Evolutionary conservation across 352 stramenopile species (phyloP).

Genomic region (Pythium scleroteichum): DNA sequence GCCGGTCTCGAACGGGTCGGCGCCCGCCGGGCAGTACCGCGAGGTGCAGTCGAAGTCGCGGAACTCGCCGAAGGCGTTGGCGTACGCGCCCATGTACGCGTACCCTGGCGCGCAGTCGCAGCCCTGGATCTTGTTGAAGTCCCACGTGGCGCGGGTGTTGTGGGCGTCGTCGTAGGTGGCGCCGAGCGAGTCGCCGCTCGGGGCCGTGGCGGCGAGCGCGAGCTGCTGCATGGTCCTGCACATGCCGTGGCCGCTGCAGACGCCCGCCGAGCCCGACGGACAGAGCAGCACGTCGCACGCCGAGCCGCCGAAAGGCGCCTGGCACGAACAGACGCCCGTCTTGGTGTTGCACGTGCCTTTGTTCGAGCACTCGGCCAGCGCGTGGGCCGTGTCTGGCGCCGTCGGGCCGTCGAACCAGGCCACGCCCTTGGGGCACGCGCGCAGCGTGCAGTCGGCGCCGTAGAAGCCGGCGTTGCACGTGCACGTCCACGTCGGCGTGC

Average conservation of each 20-base stretch:
- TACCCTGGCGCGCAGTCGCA: conserved; percentile 68
- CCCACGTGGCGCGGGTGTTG: conserved; percentile 71
- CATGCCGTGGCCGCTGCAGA: conserved; percentile 69
- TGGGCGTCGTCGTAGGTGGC: conserved; percentile 67
- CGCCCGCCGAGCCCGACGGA: conserved; percentile 27
- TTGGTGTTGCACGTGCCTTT: conserved; percentile 51
- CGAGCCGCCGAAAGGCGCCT: conserved; percentile 69
- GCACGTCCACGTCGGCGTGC: conserved; percentile 50
- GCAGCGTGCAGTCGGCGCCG: conserved; percentile 55
- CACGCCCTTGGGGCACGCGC: conserved; percentile 47
- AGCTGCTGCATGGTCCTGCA: conserved; percentile 81
- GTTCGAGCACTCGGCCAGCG: conserved; percentile 51
- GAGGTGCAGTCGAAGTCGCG: conserved; percentile 70
- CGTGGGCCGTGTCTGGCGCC: conserved; percentile 49
- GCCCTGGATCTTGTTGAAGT: conserved; percentile 82
- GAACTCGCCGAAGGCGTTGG: conserved; percentile 53
- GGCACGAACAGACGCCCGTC: conserved; percentile 63
- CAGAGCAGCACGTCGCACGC: conserved; percentile 73
- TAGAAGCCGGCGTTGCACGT: conserved; percentile 60
- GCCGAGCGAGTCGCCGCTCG: conserved; percentile 40
- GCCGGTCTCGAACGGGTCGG: conserved; percentile 74
- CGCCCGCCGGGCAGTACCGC: conserved; percentile 86
- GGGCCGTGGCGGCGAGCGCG: conserved; percentile 31
- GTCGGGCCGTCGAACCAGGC: conserved; percentile 75
- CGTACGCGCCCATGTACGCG: conserved; percentile 66